These are phyloP conservation scores for Tuber brumale DNA, from an alignment of 495 filamentous ascomycete species.

Conservation along the genomic window DNA sequence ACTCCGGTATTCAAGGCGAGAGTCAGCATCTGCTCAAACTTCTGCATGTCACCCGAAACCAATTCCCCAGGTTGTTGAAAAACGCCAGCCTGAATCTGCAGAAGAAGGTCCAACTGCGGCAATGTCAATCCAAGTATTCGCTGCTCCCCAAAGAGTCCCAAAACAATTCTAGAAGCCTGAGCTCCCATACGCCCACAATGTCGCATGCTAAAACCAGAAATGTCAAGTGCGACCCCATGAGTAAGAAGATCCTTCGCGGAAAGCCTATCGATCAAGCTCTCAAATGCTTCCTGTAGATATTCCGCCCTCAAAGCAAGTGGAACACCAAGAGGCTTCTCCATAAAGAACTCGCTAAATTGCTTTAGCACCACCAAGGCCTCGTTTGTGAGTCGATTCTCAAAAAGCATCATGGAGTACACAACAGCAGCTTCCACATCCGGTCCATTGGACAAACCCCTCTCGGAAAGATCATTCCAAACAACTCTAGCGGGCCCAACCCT, in stretches of 20 bases:
- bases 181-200: constrained; percentile 28
- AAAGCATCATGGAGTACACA: constrained; percentile 74
- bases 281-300: constrained; percentile 32
- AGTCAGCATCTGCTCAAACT: constrained; percentile 36
- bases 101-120: constrained; percentile 55
- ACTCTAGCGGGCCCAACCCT: constrained; percentile 64
- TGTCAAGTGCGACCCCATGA: constrained; percentile 37
- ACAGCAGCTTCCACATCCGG: constrained; percentile 53
- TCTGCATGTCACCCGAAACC: constrained; percentile 29
- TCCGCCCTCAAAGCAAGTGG: constrained; percentile 51
- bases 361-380: constrained; percentile 76
- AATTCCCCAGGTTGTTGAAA: constrained; percentile 29
- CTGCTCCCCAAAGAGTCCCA: constrained; percentile 29
- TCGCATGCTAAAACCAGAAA: constrained; percentile 37
- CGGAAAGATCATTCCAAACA: constrained; percentile 45
- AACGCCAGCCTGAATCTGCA: constrained; percentile 60
- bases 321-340: constrained; percentile 63
- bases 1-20: constrained; percentile 28
- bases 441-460: constrained; percentile 65
- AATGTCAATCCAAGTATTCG: constrained; percentile 47
- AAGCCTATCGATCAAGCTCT: constrained; percentile 54
- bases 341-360: constrained; percentile 71
- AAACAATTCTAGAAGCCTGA: constrained; percentile 26
- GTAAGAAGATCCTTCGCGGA: constrained; percentile 53
- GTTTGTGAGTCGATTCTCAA: constrained; percentile 66